Conservation (phyloP, 495 filamentous ascomycete species). For the Penicillium pulvis region DNA sequence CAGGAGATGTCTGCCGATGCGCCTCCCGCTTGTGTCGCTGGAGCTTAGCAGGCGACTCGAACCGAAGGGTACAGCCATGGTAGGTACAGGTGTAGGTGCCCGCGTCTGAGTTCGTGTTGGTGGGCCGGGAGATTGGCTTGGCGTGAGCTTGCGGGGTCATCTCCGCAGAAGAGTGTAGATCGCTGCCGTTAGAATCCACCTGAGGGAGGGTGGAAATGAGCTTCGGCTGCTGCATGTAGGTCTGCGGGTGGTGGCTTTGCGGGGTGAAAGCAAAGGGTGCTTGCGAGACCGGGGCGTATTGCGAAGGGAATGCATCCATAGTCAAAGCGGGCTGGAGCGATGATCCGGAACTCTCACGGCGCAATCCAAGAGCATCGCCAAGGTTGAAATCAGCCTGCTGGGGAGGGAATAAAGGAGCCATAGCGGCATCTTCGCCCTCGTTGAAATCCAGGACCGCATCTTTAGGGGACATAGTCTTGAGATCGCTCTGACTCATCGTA, state of each 20-base stretch:
- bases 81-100: conserved; percentile 97
- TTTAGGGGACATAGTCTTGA: conserved; percentile 94
- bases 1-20: conserved; percentile 67
- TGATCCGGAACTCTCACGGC: conserved; percentile 48
- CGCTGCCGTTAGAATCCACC: conserved; percentile 67
- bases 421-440: conserved; percentile 65
- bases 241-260: conserved; percentile 54
- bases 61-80: conserved; percentile 84
- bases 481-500: conserved; percentile 33
- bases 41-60: conserved; percentile 81
- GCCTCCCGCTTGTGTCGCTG: conserved; percentile 96
- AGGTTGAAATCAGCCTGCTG: conserved; percentile 45
- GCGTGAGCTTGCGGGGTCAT: conserved; percentile 32
- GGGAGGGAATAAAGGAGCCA: conserved; percentile 67
- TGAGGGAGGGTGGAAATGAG: conserved; percentile 55
- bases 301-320: conserved; percentile 45
- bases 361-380: conserved; percentile 41
- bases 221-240: conserved; percentile 53
- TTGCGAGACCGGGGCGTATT: conserved; percentile 37
- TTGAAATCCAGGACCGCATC: conserved; percentile 86
- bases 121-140: conserved; percentile 53
- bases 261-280: conserved; percentile 43
- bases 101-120: conserved; percentile 67
- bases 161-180: conserved; percentile 34
- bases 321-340: conserved; percentile 46